Percentiles rank a stretch among this genome's conserved stretches.
phyloP scores from a whole-genome alignment of 225 moss, liverwort and hornwort species.

The Rhytidiadelphus loreus region DNA sequence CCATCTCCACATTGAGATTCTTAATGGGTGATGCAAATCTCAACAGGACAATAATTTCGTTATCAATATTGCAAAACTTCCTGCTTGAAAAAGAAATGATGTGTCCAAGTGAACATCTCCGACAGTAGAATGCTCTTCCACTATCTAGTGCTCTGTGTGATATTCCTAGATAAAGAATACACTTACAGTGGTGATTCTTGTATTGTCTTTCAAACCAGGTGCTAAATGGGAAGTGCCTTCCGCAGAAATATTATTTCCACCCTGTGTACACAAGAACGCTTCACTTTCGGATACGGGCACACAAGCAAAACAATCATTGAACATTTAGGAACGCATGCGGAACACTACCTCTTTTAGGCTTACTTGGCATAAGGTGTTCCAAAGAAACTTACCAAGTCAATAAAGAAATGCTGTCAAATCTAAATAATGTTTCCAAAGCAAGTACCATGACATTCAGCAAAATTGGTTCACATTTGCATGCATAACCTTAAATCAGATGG shows the following conservation, averaged over 20 bases:
- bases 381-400: conserved; percentile 33
- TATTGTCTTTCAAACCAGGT: conserved; percentile 81
- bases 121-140: neutral
- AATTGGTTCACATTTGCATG: neutral
- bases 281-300: neutral
- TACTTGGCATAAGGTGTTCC: neutral
- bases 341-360: neutral
- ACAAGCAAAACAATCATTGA: neutral
- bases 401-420: neutral
- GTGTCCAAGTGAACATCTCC: neutral
- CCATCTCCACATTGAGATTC: neutral
- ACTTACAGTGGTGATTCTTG: conserved; percentile 73
- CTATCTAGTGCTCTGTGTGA: neutral
- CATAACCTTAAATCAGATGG: neutral
- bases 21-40: neutral
- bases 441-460: neutral
- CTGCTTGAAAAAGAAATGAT: neutral
- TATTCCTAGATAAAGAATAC: neutral
- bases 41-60: neutral
- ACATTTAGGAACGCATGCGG: neutral
- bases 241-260: conserved; percentile 88
- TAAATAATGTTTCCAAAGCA: neutral
- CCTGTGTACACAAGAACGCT: conserved; percentile 23
- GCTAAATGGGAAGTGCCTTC: conserved; percentile 83
- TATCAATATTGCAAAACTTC: neutral